These are phyloP conservation scores for Polyplosphaeria fusca DNA, from an alignment of 495 filamentous ascomycete species.

Conservation along the genomic window DNA sequence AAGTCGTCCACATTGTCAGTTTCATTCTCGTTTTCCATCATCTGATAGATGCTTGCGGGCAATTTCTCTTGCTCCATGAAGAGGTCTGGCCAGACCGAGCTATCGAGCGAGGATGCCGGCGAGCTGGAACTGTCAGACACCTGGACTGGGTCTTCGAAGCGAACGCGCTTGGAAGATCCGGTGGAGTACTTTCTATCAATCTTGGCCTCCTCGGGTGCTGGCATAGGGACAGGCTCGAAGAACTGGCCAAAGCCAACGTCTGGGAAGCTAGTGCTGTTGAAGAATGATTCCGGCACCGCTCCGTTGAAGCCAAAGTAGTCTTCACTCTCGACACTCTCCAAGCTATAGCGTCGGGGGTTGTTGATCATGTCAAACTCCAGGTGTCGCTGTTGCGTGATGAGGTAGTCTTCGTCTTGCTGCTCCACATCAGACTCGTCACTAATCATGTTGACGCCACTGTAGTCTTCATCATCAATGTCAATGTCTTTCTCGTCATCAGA, in stretches of 20 bases:
- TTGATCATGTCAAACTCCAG: slow-evolving; percentile 15
- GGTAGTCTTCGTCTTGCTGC: slow-evolving; percentile 57
- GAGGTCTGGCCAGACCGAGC: slow-evolving; percentile 64
- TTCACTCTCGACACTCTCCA: slow-evolving; percentile 19
- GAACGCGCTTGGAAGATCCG: slow-evolving; percentile 45
- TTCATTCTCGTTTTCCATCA: slow-evolving; percentile 56
- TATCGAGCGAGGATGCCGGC: slow-evolving; percentile 49
- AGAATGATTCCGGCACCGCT: background rate
- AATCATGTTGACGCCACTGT: slow-evolving; percentile 72
- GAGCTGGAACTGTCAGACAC: slow-evolving; percentile 51
- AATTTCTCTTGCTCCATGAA: slow-evolving; percentile 69
- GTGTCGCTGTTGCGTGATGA: slow-evolving; percentile 56
- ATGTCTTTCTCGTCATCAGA: slow-evolving; percentile 30
- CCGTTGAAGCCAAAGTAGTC: slow-evolving; percentile 12
- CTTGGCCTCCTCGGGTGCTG: slow-evolving; percentile 3
- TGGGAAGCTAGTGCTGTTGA: background rate
- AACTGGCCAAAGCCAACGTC: slow-evolving; percentile 27
- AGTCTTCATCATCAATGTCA: slow-evolving; percentile 62
- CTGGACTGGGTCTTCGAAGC: slow-evolving; percentile 45
- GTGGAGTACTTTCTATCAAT: slow-evolving; percentile 26
- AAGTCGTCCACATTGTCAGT: slow-evolving; percentile 16
- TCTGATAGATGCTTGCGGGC: slow-evolving; percentile 63
- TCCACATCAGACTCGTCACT: slow-evolving; percentile 72
- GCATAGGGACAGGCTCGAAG: slow-evolving; percentile 16
- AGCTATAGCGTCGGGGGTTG: slow-evolving; percentile 14